Percentiles rank a stretch among this genome's conserved stretches.
phyloP scores from a whole-genome alignment of 805 yeast genomes.

The Ogataea paraovalis region DNA sequence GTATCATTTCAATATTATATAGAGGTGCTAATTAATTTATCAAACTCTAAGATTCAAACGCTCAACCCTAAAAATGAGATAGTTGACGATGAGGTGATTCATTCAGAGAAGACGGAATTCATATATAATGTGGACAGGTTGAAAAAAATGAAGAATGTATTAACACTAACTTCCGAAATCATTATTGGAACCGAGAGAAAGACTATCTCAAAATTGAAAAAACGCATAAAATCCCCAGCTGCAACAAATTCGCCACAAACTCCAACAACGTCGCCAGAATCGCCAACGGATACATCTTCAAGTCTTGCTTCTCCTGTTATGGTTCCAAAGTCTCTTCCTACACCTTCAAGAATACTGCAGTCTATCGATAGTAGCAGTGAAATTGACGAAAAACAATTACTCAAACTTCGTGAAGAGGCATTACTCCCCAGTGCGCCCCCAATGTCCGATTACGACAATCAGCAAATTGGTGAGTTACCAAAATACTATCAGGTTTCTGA shows the following conservation, averaged over 20 bases:
- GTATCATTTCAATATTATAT: slow-evolving; percentile 81
- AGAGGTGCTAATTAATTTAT: slow-evolving; percentile 77
- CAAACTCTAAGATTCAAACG: slow-evolving; percentile 40
- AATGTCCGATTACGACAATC: slow-evolving; percentile 6
- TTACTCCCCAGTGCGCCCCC: slow-evolving; percentile 59
- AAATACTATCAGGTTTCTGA: neutral
- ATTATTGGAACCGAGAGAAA: slow-evolving; percentile 74
- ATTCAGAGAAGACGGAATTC: slow-evolving; percentile 16
- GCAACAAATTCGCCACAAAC: slow-evolving; percentile 1
- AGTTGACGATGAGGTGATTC: slow-evolving; percentile 24
- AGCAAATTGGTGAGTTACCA: slow-evolving; percentile 2
- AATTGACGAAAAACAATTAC: slow-evolving; percentile 52
- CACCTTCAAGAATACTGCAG: slow-evolving; percentile 8
- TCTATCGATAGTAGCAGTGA: slow-evolving; percentile 14
- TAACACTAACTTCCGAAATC: slow-evolving; percentile 77
- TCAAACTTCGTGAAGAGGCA: slow-evolving; percentile 52
- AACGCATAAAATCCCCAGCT: slow-evolving; percentile 4
- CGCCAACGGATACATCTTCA: slow-evolving; percentile 7
- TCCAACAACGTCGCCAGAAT: slow-evolving; percentile 1
- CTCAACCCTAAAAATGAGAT: slow-evolving; percentile 12
- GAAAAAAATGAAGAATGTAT: slow-evolving; percentile 70
- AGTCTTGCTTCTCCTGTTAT: slow-evolving; percentile 7
- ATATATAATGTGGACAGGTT: slow-evolving; percentile 77
- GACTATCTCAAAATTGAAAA: slow-evolving; percentile 25
- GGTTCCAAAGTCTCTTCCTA: slow-evolving; percentile 3